phyloP scores from a whole-genome alignment of 768 basidiomycete genomes.

The Mycena rosella region DNA sequence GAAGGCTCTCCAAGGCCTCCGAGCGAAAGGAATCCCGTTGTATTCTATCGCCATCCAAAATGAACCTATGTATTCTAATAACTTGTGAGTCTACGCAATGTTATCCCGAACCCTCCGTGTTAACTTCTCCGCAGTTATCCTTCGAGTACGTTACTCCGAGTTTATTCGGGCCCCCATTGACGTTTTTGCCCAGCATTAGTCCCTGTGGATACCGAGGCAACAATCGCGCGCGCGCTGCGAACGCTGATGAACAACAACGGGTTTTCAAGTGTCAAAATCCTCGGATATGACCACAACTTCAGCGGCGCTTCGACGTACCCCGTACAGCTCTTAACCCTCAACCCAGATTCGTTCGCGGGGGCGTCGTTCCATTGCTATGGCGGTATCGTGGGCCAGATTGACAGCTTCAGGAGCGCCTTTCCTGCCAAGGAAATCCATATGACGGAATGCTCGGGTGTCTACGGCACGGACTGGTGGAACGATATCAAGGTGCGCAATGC shows the following conservation, averaged over 20 bases:
- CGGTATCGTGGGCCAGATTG: constrained; percentile 54
- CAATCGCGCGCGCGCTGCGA: constrained; percentile 59
- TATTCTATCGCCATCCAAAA: constrained; percentile 61
- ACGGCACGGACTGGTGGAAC: constrained; percentile 65
- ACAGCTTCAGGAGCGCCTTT: constrained; percentile 56
- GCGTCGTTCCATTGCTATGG: constrained; percentile 45
- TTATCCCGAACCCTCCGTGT: too few species aligned
- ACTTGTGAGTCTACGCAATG: too few species aligned
- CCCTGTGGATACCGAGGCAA: constrained; percentile 54
- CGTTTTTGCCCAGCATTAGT: constrained; percentile 35
- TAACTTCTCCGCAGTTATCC: neutral
- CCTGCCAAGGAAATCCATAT: constrained; percentile 50
- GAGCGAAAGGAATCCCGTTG: constrained; percentile 52
- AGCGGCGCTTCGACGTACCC: constrained; percentile 61
- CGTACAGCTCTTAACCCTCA: constrained; percentile 58
- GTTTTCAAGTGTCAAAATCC: constrained; percentile 56
- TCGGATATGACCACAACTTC: constrained; percentile 72
- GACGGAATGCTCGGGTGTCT: constrained; percentile 61
- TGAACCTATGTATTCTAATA: neutral
- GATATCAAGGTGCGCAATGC: constrained; percentile 58
- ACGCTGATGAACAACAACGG: constrained; percentile 60
- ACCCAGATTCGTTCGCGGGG: constrained; percentile 59
- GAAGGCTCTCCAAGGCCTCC: constrained; percentile 62
- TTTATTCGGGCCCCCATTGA: too few species aligned
- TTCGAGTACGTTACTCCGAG: neutral